phyloP scores from a whole-genome alignment of 148 eudicot species.

The Limonium bicolor region DNA sequence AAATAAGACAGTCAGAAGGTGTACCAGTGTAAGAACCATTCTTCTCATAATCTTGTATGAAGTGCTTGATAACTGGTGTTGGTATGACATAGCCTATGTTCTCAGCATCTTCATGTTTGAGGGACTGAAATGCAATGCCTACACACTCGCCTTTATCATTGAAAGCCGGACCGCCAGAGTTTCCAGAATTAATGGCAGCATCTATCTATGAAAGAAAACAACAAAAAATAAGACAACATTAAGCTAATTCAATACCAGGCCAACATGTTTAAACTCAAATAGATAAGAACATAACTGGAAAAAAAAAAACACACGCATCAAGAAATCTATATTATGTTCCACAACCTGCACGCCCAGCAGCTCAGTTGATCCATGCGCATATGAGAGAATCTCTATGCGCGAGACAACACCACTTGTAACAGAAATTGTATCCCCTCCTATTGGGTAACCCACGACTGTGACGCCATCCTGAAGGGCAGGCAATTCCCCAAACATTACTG shows the following conservation, averaged over 20 bases:
- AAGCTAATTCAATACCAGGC: too few species aligned
- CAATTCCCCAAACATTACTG: conserved; percentile 65
- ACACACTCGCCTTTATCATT: conserved; percentile 76
- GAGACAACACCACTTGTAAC: conserved; percentile 97
- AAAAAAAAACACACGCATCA: not conserved
- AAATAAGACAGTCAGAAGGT: too few species aligned
- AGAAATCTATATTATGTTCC: too few species aligned
- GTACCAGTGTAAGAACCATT: conserved; percentile 86
- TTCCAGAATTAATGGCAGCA: conserved; percentile 93
- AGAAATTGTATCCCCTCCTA: conserved; percentile 93
- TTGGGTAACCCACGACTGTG: conserved; percentile 91
- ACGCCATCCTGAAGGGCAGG: conserved; percentile 97
- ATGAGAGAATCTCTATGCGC: conserved; percentile 82
- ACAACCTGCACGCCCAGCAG: conserved; percentile 83
- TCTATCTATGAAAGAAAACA: conserved; percentile 36
- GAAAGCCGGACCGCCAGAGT: conserved; percentile 91
- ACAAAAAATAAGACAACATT: too few species aligned
- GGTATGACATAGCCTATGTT: conserved; percentile 93
- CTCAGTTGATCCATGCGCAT: conserved; percentile 89
- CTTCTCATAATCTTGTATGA: conserved; percentile 69
- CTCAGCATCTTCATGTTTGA: conserved; percentile 81
- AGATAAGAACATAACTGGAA: not conserved
- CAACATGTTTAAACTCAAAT: too few species aligned
- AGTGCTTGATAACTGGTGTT: conserved; percentile 79
- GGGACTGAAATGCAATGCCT: conserved; percentile 90